Evolutionary conservation across 192 early-diverging fungal genomes (phyloP).

Genomic region (Podila horticola): DNA sequence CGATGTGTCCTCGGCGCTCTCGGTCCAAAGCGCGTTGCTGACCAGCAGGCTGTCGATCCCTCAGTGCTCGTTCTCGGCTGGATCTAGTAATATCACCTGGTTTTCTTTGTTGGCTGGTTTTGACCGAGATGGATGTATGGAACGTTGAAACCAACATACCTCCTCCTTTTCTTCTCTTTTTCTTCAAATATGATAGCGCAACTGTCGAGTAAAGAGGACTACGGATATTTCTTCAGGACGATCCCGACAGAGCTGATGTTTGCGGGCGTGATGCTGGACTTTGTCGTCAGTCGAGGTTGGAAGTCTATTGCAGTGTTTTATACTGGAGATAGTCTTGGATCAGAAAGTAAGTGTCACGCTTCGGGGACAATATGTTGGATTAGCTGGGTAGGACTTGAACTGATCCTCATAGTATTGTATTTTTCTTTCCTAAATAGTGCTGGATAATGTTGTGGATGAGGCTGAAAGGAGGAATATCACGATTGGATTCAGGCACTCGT

Average conservation of each 20-base stretch:
- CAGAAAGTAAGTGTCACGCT: constrained; percentile 49
- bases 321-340: constrained; percentile 57
- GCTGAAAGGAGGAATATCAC: constrained; percentile 39
- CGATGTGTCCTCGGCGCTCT: constrained; percentile 59
- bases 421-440: constrained; percentile 40
- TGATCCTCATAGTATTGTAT: not conserved
- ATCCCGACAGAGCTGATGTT: constrained; percentile 63
- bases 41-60: constrained; percentile 60
- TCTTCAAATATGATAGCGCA: constrained; percentile 39
- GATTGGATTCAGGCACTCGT: constrained; percentile 46
- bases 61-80: constrained; percentile 62
- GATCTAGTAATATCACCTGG: constrained; percentile 53
- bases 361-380: not conserved
- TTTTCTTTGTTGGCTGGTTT: not conserved
- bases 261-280: constrained; percentile 56
- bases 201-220: constrained; percentile 60
- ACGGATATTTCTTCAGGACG: constrained; percentile 60
- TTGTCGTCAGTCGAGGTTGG: constrained; percentile 60
- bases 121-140: not conserved
- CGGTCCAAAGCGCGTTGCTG: constrained; percentile 56
- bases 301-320: constrained; percentile 56
- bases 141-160: too few relatives aligned
- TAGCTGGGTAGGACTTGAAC: too few relatives aligned
- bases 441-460: constrained; percentile 46
- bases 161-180: constrained; percentile 1